Conservation (phyloP, 495 filamentous ascomycete genomes). For the Tuber borchii region DNA sequence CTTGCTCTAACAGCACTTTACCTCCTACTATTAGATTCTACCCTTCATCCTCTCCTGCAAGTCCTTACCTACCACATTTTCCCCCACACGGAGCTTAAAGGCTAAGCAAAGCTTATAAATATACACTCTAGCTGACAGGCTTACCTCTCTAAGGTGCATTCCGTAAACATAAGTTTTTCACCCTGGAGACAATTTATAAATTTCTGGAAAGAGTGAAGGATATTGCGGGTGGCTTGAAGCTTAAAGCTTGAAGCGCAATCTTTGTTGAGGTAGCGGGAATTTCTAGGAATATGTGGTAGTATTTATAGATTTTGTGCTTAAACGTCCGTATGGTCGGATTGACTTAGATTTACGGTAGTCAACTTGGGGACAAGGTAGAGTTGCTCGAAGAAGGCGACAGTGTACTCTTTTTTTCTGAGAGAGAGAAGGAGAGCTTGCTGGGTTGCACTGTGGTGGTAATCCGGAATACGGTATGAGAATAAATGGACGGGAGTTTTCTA, state of each 20-base stretch:
- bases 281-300: background rate
- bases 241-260: background rate
- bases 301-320: background rate
- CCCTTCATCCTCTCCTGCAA: background rate
- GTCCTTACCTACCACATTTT: background rate
- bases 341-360: background rate
- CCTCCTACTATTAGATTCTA: too few relatives aligned
- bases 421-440: background rate
- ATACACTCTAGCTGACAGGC: background rate
- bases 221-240: background rate
- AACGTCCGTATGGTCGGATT: background rate
- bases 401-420: background rate
- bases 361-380: background rate
- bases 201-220: background rate
- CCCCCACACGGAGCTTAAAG: background rate
- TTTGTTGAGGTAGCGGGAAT: background rate
- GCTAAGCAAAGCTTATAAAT: background rate
- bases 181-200: background rate
- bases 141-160: background rate
- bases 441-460: background rate
- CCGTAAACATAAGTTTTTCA: background rate
- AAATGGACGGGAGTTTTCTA: background rate
- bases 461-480: background rate
- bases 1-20: background rate
- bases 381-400: too few relatives aligned